Evolutionary conservation across 345 rosid species (phyloP).

Genomic region (Acer negundo): DNA sequence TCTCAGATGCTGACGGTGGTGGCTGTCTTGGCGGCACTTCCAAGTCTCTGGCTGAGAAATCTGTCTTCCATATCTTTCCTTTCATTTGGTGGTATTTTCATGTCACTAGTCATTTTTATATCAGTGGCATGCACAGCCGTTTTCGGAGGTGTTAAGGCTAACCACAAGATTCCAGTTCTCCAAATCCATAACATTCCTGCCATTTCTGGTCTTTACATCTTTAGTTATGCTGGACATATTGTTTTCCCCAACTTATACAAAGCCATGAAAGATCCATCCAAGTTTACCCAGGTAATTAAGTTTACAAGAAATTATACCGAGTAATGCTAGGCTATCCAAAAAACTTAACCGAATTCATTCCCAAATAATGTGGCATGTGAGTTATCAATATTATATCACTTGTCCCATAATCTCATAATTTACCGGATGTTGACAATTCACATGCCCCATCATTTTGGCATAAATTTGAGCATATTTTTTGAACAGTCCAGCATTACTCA

Average conservation of each 20-base stretch:
- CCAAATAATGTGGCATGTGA: no score
- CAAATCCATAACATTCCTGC: slow-evolving; percentile 53
- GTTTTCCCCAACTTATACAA: slow-evolving; percentile 73
- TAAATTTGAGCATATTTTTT: no score
- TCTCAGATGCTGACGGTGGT: slow-evolving; percentile 51
- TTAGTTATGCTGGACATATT: slow-evolving; percentile 71
- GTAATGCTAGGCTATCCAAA: no score
- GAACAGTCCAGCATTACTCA: no score
- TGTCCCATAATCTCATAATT: no score
- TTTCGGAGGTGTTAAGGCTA: slow-evolving; percentile 46
- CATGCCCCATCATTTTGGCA: no score
- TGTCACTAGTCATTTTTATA: slow-evolving; percentile 63
- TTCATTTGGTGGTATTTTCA: slow-evolving; percentile 67
- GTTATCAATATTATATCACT: no score
- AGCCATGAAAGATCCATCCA: slow-evolving; percentile 80
- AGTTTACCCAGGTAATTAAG: slow-evolving; percentile 62
- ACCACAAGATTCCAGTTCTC: slow-evolving; percentile 48
- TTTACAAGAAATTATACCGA: no score
- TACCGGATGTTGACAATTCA: no score
- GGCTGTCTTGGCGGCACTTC: slow-evolving; percentile 66
- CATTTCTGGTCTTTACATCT: slow-evolving; percentile 67
- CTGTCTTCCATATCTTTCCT: slow-evolving; percentile 76
- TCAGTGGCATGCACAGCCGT: slow-evolving; percentile 58
- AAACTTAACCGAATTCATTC: no score
- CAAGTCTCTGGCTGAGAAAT: slow-evolving; percentile 73